A percentile compares a stretch with the other conserved stretches of the same genome.
phyloP scores from a whole-genome alignment of 768 basidiomycete species.

The Termitomyces sp. region DNA sequence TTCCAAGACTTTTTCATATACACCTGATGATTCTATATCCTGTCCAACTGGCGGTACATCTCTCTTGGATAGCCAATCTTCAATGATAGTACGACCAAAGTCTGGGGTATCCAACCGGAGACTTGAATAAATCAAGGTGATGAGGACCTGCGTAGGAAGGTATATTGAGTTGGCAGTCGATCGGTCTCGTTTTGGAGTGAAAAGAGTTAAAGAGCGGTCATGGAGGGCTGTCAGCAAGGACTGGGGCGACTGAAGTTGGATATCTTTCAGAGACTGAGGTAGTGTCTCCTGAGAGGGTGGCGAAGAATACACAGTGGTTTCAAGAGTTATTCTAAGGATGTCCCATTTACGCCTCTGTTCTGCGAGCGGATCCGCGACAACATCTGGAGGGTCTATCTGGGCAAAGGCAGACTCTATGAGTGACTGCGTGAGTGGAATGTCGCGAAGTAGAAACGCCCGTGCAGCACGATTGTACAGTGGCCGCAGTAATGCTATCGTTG shows the following conservation, averaged over 20 bases:
- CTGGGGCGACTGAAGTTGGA: slow-evolving; percentile 58
- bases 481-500: slow-evolving; percentile 53
- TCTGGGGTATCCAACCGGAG: slow-evolving; percentile 59
- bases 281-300: slow-evolving; percentile 45
- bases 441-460: slow-evolving; percentile 74
- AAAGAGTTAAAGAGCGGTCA: slow-evolving; percentile 64
- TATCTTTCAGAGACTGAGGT: slow-evolving; percentile 51
- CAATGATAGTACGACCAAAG: background rate
- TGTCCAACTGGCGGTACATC: slow-evolving; percentile 29
- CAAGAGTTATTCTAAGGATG: slow-evolving; percentile 79
- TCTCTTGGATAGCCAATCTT: slow-evolving; percentile 69
- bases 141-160: slow-evolving; percentile 68
- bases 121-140: slow-evolving; percentile 69
- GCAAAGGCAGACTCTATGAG: slow-evolving; percentile 69
- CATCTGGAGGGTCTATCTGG: slow-evolving; percentile 45
- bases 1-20: slow-evolving; percentile 74
- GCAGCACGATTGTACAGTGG: slow-evolving; percentile 77
- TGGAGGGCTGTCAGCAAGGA: slow-evolving; percentile 56
- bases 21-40: slow-evolving; percentile 34
- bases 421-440: slow-evolving; percentile 63
- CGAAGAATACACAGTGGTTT: slow-evolving; percentile 68
- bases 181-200: slow-evolving; percentile 51
- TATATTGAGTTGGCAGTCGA: slow-evolving; percentile 46
- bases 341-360: slow-evolving; percentile 81
- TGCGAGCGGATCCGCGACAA: slow-evolving; percentile 39